Percentiles rank a stretch among this genome's conserved stretches.
Conservation (phyloP, 306 rosid genomes). For the Quercus wislizeni region DNA sequence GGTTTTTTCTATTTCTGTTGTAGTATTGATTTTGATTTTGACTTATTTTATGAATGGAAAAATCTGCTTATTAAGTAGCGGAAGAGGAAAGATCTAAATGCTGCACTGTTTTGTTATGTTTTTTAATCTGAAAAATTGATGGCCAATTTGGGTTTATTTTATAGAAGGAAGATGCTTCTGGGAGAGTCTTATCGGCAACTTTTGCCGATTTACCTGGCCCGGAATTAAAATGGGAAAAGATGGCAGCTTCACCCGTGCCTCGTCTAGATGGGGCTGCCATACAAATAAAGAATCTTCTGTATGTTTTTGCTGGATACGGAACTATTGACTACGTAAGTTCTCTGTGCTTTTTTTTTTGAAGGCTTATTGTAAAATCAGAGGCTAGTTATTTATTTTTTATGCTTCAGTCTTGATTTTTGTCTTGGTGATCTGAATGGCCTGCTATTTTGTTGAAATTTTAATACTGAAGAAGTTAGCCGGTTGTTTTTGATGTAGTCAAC, state of each 20-base stretch:
- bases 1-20: no score
- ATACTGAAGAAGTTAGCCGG: background rate
- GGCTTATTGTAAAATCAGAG: background rate
- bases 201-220: conserved; percentile 85
- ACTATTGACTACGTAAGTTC: conserved; percentile 53
- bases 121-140: background rate
- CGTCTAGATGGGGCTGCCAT: conserved; percentile 94
- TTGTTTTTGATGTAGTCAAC: background rate
- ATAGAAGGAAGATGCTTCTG: conserved; percentile 27
- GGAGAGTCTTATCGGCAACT: conserved; percentile 63
- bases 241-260: conserved; percentile 77
- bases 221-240: conserved; percentile 64
- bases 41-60: background rate
- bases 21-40: no score
- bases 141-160: background rate
- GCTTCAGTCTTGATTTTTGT: background rate
- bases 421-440: background rate
- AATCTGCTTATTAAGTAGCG: no score
- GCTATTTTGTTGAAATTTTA: background rate
- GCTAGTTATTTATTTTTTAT: background rate
- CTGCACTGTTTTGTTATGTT: background rate
- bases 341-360: background rate
- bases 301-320: conserved; percentile 89
- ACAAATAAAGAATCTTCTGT: conserved; percentile 74
- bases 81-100: background rate